Conservation (phyloP, 2,329 filamentous ascomycete genomes). For the Gliomastix tumulicola region DNA sequence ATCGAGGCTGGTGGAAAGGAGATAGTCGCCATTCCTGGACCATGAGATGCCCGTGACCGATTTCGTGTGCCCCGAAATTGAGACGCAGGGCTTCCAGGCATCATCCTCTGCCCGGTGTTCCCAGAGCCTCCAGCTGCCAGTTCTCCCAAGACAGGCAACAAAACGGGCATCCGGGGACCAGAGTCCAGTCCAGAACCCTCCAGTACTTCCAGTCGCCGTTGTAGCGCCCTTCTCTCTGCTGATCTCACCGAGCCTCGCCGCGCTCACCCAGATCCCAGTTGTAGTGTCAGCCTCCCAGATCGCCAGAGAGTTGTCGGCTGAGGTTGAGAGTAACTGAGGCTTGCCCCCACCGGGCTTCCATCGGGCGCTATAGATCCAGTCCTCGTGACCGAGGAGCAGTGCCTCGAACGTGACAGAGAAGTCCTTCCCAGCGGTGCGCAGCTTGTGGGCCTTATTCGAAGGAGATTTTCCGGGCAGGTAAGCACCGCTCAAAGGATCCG, state of each 20-base stretch:
- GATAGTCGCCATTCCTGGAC: constrained; percentile 73
- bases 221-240: constrained; percentile 93
- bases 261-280: constrained; percentile 88
- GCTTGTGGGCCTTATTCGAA: constrained; percentile 81
- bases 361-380: constrained; percentile 89
- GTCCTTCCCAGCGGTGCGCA: constrained; percentile 53
- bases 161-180: constrained; percentile 75
- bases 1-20: constrained; percentile 84
- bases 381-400: constrained; percentile 87
- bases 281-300: constrained; percentile 82
- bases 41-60: constrained; percentile 78
- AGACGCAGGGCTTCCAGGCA: constrained; percentile 69
- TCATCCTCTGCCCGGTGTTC: constrained; percentile 52
- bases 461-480: constrained; percentile 63
- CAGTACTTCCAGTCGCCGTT: constrained; percentile 90
- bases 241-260: constrained; percentile 82
- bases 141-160: constrained; percentile 79
- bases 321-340: constrained; percentile 76
- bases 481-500: constrained; percentile 51
- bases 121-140: constrained; percentile 92
- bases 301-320: constrained; percentile 88
- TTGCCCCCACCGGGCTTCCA: constrained; percentile 55
- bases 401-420: constrained; percentile 91
- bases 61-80: constrained; percentile 76
- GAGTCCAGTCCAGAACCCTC: constrained; percentile 92